Percentiles rank a stretch among this genome's conserved stretches.
Conservation (phyloP, 495 filamentous ascomycete genomes). For the Penicillium roqueforti region DNA sequence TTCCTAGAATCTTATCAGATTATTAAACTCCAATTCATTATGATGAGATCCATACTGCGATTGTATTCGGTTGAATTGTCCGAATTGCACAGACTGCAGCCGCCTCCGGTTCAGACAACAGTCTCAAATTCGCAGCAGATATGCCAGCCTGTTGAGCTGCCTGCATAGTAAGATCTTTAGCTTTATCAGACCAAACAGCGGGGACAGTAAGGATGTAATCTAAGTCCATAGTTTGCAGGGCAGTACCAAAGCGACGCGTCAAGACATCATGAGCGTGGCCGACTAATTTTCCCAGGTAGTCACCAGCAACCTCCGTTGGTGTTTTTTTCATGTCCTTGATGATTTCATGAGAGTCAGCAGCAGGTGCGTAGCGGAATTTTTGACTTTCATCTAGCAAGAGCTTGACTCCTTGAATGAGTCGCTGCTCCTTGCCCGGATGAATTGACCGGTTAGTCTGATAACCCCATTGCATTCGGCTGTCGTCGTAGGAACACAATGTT, state of each 20-base stretch:
- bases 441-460: slow-evolving; percentile 29
- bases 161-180: slow-evolving; percentile 43
- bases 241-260: slow-evolving; percentile 29
- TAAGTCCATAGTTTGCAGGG: slow-evolving; percentile 14
- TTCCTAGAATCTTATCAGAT: slow-evolving; percentile 20
- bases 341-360: slow-evolving; percentile 12
- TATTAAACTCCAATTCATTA: not conserved
- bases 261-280: slow-evolving; percentile 26
- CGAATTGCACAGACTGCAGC: slow-evolving; percentile 52
- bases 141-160: slow-evolving; percentile 51
- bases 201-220: slow-evolving; percentile 51
- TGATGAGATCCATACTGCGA: slow-evolving; percentile 13
- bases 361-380: slow-evolving; percentile 12
- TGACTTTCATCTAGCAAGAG: slow-evolving; percentile 32
- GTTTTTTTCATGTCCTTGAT: slow-evolving; percentile 25
- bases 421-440: slow-evolving; percentile 5
- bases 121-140: slow-evolving; percentile 26
- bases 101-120: slow-evolving; percentile 62
- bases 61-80: slow-evolving; percentile 24
- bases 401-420: slow-evolving; percentile 35
- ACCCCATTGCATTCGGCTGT: slow-evolving; percentile 37
- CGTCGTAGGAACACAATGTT: slow-evolving; percentile 39
- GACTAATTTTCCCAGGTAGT: slow-evolving; percentile 44
- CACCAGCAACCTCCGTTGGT: slow-evolving; percentile 29
- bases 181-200: slow-evolving; percentile 51